Percentiles rank a stretch among this genome's conserved stretches.
Conservation (phyloP, 768 basidiomycete genomes). For the Rickenella mellea region DNA sequence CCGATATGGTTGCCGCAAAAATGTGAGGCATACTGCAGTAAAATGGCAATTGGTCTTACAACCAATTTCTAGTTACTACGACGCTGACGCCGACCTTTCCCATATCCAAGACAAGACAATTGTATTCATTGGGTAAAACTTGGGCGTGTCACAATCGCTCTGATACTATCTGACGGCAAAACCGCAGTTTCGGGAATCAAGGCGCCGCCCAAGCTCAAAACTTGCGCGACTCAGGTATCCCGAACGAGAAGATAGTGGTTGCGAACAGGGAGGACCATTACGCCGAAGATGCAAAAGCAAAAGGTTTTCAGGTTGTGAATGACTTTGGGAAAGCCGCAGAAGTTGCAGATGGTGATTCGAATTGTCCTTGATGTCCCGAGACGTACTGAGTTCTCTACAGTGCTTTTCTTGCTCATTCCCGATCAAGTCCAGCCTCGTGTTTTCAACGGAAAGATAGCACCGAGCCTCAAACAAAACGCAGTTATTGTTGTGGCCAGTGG, state of each 20-base stretch:
- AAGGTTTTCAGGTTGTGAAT: conserved; percentile 48
- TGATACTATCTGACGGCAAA: not conserved
- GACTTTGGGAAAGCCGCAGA: conserved; percentile 46
- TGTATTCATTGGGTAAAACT: conserved; percentile 47
- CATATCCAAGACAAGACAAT: conserved; percentile 40
- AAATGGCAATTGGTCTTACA: not conserved
- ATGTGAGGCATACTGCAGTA: conserved; percentile 30
- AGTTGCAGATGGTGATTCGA: conserved; percentile 40
- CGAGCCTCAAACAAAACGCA: conserved; percentile 36
- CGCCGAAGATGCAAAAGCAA: conserved; percentile 45
- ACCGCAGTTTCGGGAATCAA: conserved; percentile 49
- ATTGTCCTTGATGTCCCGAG: not conserved
- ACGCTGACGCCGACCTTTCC: conserved; percentile 46
- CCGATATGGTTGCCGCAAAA: conserved; percentile 34
- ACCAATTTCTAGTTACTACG: conserved; percentile 38
- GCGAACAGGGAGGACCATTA: conserved; percentile 51
- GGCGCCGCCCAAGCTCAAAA: conserved; percentile 62
- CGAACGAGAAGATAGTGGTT: conserved; percentile 50
- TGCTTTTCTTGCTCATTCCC: conserved; percentile 52
- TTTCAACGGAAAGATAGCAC: conserved; percentile 47
- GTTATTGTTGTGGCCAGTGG: conserved; percentile 54
- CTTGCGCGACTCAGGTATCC: conserved; percentile 50
- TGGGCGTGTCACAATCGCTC: not conserved
- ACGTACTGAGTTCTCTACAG: conserved; percentile 16
- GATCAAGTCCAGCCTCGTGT: conserved; percentile 55